Evolutionary conservation across 352 stramenopile species (phyloP), one percentile per base, ranked within the genome.

Genomic region (Pythium angustatum): DNA sequence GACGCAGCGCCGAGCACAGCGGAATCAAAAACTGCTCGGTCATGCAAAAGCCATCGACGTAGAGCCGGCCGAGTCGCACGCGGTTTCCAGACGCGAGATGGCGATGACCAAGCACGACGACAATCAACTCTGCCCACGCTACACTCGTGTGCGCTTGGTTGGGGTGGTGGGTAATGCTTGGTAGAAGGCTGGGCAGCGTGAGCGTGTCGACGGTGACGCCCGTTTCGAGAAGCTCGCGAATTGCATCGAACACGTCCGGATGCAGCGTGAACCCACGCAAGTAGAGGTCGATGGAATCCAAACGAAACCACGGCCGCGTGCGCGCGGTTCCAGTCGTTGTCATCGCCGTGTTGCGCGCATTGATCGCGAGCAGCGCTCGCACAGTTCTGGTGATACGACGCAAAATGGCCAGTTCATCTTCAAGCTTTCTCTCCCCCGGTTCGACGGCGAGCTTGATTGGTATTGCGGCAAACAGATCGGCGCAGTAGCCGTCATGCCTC

Each of bases 221-320:
- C 5, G 53, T 61, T 40, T 61, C 53, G 1, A 61, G 24, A 2
- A 61, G 27, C 24, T 38, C 53, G 1, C 28, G 53, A n/a, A 38
- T 38, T 38, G 7, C 31, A 12, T 43, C 36, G n/a, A 43, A 43
- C 36, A 43, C 36, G 6, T 43, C 36, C 36, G 36, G 36, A 43
- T 43, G 36, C 36, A 43, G 15, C 36, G 36, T n/a, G 36, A 43
- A 43, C 36, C 11, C 6, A 5, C 36, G 36, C 36, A 43, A 17
- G 12, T 43, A 21, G 36, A 43, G 36, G 15, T 43, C 36, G 11
- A 43, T 3, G 4, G 36, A 10, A 19, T 43, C 36, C 11, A 43
- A 43, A 10, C 36, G 36, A 17, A 43, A 43, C 11, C n/a, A 17
- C 36, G 36, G 36, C 4, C 36, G 36, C 36, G 36, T 17, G 4